Conservation (phyloP, 257 asterid genomes). For the Jaltomata sinuosa region DNA sequence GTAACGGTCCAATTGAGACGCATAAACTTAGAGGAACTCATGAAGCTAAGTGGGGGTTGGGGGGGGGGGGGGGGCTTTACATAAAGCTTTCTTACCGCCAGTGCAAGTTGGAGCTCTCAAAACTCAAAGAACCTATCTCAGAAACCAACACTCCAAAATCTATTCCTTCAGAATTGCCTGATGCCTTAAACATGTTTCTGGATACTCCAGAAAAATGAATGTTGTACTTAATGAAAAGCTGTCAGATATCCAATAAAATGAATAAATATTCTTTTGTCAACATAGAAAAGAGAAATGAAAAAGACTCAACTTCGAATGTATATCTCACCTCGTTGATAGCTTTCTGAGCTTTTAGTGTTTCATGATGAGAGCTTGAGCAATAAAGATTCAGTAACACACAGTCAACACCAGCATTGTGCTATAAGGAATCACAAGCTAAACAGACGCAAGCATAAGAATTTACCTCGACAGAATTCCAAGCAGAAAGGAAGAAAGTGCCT, state of each 20-base stretch:
- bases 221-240: slow-evolving; percentile 95
- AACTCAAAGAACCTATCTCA: slow-evolving; percentile 80
- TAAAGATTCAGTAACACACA: slow-evolving; percentile 10
- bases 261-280: not conserved
- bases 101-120: slow-evolving; percentile 73
- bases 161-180: slow-evolving; percentile 45
- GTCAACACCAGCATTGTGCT: not conserved
- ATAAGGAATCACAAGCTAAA: slow-evolving; percentile 5
- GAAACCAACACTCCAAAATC: slow-evolving; percentile 77
- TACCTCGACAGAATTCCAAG: slow-evolving; percentile 90
- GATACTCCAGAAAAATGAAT: slow-evolving; percentile 83
- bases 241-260: slow-evolving; percentile 15
- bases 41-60: not conserved
- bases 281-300: not conserved
- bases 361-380: slow-evolving; percentile 82
- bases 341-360: slow-evolving; percentile 94
- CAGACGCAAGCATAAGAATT: slow-evolving; percentile 5
- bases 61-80: not conserved
- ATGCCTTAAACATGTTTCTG: slow-evolving; percentile 48
- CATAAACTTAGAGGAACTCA: not conserved
- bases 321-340: slow-evolving; percentile 90
- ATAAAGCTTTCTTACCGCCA: slow-evolving; percentile 59
- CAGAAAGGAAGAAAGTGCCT: slow-evolving; percentile 86
- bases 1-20: not conserved
- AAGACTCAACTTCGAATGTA: not conserved